A percentile compares a stretch with the other conserved stretches of the same genome.
Evolutionary conservation across 768 basidiomycete genomes (phyloP).

Genomic region (Porphyrellus cyaneotinctus): DNA sequence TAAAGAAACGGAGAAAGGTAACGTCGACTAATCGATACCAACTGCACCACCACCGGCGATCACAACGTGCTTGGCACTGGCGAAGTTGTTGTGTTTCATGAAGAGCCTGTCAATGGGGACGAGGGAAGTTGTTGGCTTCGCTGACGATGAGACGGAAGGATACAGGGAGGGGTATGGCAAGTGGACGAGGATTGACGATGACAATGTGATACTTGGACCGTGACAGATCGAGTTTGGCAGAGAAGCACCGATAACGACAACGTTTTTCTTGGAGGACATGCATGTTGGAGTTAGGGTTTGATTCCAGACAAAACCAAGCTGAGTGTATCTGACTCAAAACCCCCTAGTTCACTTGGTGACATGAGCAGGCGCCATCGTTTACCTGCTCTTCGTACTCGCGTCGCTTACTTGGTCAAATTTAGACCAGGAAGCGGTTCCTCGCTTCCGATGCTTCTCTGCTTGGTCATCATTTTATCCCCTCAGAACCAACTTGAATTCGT

Average conservation of each 20-base stretch:
- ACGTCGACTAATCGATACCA: constrained; percentile 39
- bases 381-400: too few species aligned
- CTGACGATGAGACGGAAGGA: constrained; percentile 51
- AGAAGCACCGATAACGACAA: constrained; percentile 62
- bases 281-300: too few species aligned
- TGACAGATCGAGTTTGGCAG: constrained; percentile 45
- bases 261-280: constrained; percentile 29
- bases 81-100: constrained; percentile 41
- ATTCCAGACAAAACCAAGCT: too few species aligned
- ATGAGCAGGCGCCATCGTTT: too few species aligned
- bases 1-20: background rate
- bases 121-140: constrained; percentile 36
- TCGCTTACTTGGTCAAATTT: too few species aligned
- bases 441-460: too few species aligned
- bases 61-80: constrained; percentile 39
- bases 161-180: constrained; percentile 47
- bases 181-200: constrained; percentile 51
- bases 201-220: constrained; percentile 48
- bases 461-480: too few species aligned
- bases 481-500: too few species aligned
- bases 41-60: constrained; percentile 57
- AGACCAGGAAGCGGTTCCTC: too few species aligned
- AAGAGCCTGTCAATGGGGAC: constrained; percentile 53
- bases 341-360: too few species aligned
- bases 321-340: too few species aligned